Conservation (phyloP, 306 rosid genomes). For the Vicia faba region DNA sequence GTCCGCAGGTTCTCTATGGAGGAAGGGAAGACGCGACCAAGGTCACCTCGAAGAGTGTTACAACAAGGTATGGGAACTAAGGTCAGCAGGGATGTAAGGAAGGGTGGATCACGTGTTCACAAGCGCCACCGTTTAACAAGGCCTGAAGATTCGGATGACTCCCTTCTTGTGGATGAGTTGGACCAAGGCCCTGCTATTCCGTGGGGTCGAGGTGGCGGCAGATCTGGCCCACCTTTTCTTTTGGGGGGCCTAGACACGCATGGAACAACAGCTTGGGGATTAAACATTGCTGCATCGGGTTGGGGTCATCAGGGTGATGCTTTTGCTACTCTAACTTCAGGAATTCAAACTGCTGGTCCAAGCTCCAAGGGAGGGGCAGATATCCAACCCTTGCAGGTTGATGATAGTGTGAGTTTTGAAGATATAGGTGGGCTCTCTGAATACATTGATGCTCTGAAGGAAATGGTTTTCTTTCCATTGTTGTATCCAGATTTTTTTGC, state of each 20-base stretch:
- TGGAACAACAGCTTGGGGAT: constrained; percentile 86
- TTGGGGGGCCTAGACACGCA: constrained; percentile 92
- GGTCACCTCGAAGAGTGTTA: constrained; percentile 90
- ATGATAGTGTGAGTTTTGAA: constrained; percentile 88
- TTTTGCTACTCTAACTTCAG: constrained; percentile 76
- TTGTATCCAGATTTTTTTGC: constrained; percentile 96
- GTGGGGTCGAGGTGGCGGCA: constrained; percentile 88
- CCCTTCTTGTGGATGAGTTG: constrained; percentile 93
- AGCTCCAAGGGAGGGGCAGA: constrained; percentile 99
- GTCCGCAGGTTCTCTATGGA: constrained; percentile 86
- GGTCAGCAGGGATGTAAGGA: constrained; percentile 86
- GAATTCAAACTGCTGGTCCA: constrained; percentile 99
- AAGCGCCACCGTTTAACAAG: constrained; percentile 86
- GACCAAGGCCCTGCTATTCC: constrained; percentile 97
- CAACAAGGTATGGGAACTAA: constrained; percentile 94
- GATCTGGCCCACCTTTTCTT: constrained; percentile 91
- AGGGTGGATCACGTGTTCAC: constrained; percentile 88
- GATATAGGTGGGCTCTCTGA: constrained; percentile 97
- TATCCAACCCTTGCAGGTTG: constrained; percentile 96
- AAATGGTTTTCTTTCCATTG: constrained; percentile 96
- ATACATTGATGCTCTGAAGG: constrained; percentile 89
- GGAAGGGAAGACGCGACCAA: constrained; percentile 72
- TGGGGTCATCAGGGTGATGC: constrained; percentile 99
- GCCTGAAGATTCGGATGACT: constrained; percentile 95
- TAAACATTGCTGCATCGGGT: constrained; percentile 96